These are phyloP conservation scores for Pichia eremophila DNA, from an alignment of 805 yeast species.

Conservation along the genomic window DNA sequence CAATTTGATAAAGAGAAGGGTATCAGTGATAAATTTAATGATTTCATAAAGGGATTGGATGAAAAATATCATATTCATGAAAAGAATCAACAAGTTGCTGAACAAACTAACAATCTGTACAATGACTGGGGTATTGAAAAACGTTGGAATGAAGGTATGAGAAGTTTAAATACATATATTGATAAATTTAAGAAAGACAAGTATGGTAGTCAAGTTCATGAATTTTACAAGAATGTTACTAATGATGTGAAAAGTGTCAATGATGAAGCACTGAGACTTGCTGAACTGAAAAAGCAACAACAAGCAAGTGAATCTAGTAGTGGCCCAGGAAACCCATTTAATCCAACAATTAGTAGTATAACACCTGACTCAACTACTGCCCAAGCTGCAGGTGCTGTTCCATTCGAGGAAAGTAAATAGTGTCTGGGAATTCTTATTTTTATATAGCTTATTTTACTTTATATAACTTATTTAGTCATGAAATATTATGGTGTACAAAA, in stretches of 20 bases:
- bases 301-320: background rate
- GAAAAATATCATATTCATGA: constrained; percentile 51
- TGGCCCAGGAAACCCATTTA: background rate
- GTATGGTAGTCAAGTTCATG: constrained; percentile 51
- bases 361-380: constrained; percentile 16
- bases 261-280: constrained; percentile 63
- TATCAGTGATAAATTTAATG: constrained; percentile 43
- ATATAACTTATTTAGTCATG: background rate
- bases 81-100: constrained; percentile 27
- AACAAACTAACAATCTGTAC: constrained; percentile 20
- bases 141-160: constrained; percentile 28
- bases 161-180: constrained; percentile 34
- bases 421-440: background rate
- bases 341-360: constrained; percentile 13
- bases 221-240: constrained; percentile 47
- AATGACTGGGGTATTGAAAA: constrained; percentile 33
- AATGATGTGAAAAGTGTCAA: constrained; percentile 57
- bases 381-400: constrained; percentile 17
- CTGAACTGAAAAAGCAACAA: constrained; percentile 40
- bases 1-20: constrained; percentile 61
- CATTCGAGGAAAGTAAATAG: constrained; percentile 15
- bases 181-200: constrained; percentile 38
- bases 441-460: background rate
- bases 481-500: too few relatives aligned
- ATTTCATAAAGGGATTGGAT: constrained; percentile 48